These are phyloP conservation scores for Eucalyptus caleyi DNA, from an alignment of 345 rosid genomes.

Conservation along the genomic window DNA sequence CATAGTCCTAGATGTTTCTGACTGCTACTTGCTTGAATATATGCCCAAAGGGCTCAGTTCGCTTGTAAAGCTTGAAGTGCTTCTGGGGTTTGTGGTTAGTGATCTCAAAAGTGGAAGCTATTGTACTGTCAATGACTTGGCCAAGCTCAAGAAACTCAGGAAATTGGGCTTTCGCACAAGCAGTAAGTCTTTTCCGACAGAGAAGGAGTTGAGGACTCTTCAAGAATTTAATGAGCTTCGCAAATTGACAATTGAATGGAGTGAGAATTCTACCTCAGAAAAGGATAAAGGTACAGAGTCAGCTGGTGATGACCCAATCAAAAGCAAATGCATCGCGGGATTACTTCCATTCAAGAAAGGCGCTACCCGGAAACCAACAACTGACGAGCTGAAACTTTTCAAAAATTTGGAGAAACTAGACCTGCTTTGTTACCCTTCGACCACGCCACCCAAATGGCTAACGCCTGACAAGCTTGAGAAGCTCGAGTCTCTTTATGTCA, in stretches of 20 bases:
- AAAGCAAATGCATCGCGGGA: neutral
- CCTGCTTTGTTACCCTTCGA: neutral
- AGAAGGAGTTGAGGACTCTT: constrained; percentile 8
- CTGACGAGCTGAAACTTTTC: neutral
- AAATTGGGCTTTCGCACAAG: neutral
- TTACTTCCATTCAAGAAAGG: neutral
- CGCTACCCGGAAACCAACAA: neutral
- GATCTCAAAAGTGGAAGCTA: neutral
- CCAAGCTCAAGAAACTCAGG: neutral
- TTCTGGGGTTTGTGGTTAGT: constrained; percentile 21
- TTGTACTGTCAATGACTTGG: neutral
- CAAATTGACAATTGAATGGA: constrained; percentile 1
- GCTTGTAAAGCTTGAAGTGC: constrained; percentile 9
- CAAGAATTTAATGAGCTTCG: neutral
- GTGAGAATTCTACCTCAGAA: neutral
- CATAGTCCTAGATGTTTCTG: constrained; percentile 15
- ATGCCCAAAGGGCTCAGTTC: constrained; percentile 11
- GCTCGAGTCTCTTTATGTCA: neutral
- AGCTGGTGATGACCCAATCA: neutral
- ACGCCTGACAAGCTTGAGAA: neutral
- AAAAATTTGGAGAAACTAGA: neutral
- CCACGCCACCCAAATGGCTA: neutral
- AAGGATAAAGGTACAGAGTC: neutral
- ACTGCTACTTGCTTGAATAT: constrained; percentile 19
- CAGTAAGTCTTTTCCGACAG: constrained; percentile 10